Evolutionary conservation across 441 rosid species (phyloP).

Genomic region (Aleurites moluccanus): DNA sequence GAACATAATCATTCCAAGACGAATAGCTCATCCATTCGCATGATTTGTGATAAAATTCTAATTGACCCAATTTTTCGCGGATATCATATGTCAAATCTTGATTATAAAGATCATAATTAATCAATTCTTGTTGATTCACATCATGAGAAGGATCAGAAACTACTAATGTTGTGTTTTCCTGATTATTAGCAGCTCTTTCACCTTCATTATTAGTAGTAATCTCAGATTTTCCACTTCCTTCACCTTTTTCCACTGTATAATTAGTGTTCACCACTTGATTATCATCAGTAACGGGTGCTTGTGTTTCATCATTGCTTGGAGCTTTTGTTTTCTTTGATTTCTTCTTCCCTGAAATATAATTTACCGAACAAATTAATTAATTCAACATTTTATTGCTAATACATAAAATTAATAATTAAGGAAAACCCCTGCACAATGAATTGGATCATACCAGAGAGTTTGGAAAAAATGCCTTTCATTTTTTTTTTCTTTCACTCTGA

Average conservation of each 20-base stretch:
- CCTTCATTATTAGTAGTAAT: not conserved
- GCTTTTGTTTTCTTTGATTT: not conserved
- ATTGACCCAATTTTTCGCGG: not conserved
- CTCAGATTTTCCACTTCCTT: not conserved
- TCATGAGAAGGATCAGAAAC: not conserved
- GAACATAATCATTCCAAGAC: not conserved
- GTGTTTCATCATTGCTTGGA: not conserved
- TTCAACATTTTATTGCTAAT: not conserved
- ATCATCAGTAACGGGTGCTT: not conserved
- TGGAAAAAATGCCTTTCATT: not conserved
- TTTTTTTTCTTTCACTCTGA: not conserved
- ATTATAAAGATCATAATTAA: not conserved
- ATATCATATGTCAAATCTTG: not conserved
- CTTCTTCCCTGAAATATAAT: not conserved
- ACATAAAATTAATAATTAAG: not conserved
- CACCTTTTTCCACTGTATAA: not conserved
- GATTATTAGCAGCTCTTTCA: not conserved
- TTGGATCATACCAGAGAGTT: not conserved
- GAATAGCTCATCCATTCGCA: not conserved
- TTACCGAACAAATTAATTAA: not conserved
- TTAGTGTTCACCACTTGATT: not conserved
- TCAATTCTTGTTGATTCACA: not conserved
- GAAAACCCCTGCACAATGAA: no score
- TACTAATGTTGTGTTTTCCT: not conserved
- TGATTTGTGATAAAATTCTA: constrained; percentile 2